Conservation (phyloP, 2,329 filamentous ascomycete genomes). For the Epicoccum sorghinum region DNA sequence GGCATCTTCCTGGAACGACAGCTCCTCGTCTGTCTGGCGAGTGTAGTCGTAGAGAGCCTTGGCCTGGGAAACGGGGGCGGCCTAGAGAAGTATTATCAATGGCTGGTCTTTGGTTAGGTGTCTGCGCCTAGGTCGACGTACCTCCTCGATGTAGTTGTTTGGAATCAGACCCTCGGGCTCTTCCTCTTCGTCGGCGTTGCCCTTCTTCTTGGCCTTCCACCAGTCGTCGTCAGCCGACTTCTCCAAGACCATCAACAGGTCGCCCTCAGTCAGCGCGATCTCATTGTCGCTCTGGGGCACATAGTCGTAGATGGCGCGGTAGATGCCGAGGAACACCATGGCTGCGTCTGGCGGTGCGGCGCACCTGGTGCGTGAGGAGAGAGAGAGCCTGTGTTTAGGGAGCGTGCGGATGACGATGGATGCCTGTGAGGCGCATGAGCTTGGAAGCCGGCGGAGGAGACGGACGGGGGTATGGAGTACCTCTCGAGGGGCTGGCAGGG, state of each 20-base stretch:
- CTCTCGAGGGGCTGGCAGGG: constrained; percentile 16
- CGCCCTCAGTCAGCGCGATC: constrained; percentile 82
- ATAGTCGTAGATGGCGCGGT: constrained; percentile 92
- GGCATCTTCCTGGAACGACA: constrained; percentile 92
- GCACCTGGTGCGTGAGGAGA: constrained; percentile 4
- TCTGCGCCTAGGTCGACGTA: constrained; percentile 53
- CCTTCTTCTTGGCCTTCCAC: constrained; percentile 96
- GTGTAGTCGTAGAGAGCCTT: constrained; percentile 98
- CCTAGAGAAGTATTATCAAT: constrained; percentile 53
- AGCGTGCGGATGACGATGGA: constrained; percentile 11
- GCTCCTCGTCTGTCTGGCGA: constrained; percentile 94
- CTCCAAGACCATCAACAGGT: constrained; percentile 86
- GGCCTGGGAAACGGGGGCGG: constrained; percentile 70
- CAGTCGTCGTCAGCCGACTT: constrained; percentile 78
- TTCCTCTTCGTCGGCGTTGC: constrained; percentile 78
- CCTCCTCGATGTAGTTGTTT: constrained; percentile 94
- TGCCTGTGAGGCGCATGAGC: constrained; percentile 11
- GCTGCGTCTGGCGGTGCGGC: constrained; percentile 21
- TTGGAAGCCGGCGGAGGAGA: constrained; percentile 14
- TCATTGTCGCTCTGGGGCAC: constrained; percentile 84
- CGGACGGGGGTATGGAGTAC: constrained; percentile 6
- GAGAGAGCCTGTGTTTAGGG: constrained; percentile 1
- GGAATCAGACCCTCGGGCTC: constrained; percentile 90
- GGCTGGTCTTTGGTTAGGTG: constrained; percentile 3
- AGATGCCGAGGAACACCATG: constrained; percentile 94